These are phyloP conservation scores for Rhizopogon vinicolor DNA, from an alignment of 768 basidiomycete species.

Conservation along the genomic window DNA sequence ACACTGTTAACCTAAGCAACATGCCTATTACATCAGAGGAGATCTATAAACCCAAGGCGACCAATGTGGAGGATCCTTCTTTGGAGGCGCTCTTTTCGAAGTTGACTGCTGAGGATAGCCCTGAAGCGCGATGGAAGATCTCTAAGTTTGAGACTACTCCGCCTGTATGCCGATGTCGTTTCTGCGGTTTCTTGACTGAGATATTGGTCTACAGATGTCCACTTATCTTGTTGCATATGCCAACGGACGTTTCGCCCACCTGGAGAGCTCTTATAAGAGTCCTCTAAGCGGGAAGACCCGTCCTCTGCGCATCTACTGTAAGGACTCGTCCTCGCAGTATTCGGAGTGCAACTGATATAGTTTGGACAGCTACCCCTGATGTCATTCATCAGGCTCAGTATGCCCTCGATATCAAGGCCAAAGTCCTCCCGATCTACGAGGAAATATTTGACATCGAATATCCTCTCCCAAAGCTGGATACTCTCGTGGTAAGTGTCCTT, in stretches of 20 bases:
- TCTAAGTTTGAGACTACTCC: conserved; percentile 81
- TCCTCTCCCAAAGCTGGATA: conserved; percentile 93
- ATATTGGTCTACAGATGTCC: conserved; percentile 48
- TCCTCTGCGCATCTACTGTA: conserved; percentile 83
- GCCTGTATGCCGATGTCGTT: conserved; percentile 31
- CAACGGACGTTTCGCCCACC: conserved; percentile 69
- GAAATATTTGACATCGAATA: conserved; percentile 88
- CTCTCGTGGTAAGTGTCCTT: conserved; percentile 59
- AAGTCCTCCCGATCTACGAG: conserved; percentile 87
- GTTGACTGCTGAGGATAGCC: conserved; percentile 31
- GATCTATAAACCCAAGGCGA: conserved; percentile 30
- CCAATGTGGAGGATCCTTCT: conserved; percentile 27
- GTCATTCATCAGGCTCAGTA: conserved; percentile 81
- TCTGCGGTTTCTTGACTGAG: not conserved
- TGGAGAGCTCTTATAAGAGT: conserved; percentile 74
- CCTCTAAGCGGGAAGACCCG: conserved; percentile 76
- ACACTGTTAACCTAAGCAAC: conserved; percentile 80
- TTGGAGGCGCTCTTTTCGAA: conserved; percentile 38
- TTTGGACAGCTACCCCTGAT: conserved; percentile 64
- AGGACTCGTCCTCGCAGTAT: conserved; percentile 11
- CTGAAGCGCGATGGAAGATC: conserved; percentile 63
- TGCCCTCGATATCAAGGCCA: conserved; percentile 81
- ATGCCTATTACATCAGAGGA: conserved; percentile 74
- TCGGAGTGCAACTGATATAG: not conserved
- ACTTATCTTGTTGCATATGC: conserved; percentile 88